Base-by-base conservation (phyloP, 2,329 filamentous ascomycete species). In the Ophiocordyceps polyrhachis-furcata region DNA sequence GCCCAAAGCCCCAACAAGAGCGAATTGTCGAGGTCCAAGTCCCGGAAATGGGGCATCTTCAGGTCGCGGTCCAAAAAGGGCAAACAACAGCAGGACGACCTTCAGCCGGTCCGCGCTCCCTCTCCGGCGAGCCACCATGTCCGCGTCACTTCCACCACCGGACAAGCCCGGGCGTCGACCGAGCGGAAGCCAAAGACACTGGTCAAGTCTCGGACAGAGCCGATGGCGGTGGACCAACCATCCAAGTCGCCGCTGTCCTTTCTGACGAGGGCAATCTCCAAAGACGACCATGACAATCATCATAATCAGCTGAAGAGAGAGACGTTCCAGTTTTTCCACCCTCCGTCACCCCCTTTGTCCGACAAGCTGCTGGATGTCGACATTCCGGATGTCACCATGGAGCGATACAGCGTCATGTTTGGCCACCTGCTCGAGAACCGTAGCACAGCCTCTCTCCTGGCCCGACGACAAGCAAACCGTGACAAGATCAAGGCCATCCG, bases 351-450 rank as follows among this genome's bases (percentile, higher is more conserved):
- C 6, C 32, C 25, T 7, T 28, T 15, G 2, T 55, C 38, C 40
- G 50, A 53, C 8, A 53, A 56, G 1, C 46, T 81, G 7, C 65
- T 95, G 19, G 71, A 87, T 52, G 72, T 95, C 15, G 76, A 88
- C 44, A 91, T 95, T 46, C 88, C 89, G 1, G 73, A 74, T 43
- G 71, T 83, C 45, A 76, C 81, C 49, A 70, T 96, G 70, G 89
- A 95, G 58, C 71, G 89, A 43, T 96, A 94, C 53, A 94, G 87
- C 53, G 74, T 95, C 51, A 95, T 95, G 88, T 95, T 96, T 56
- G 77, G 80, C 45, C 74, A 74, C 35, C 68, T 95, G 7, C 65
- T 94, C 23, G 72, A 75, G 48, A 59, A 60, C 8, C 58, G 60
- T 37, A 53, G 50, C 7, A 47, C 54, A 15, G 52, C 58, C 6